These are phyloP conservation scores for Naganishia onofrii DNA, from an alignment of 768 basidiomycete species.

Conservation along the genomic window DNA sequence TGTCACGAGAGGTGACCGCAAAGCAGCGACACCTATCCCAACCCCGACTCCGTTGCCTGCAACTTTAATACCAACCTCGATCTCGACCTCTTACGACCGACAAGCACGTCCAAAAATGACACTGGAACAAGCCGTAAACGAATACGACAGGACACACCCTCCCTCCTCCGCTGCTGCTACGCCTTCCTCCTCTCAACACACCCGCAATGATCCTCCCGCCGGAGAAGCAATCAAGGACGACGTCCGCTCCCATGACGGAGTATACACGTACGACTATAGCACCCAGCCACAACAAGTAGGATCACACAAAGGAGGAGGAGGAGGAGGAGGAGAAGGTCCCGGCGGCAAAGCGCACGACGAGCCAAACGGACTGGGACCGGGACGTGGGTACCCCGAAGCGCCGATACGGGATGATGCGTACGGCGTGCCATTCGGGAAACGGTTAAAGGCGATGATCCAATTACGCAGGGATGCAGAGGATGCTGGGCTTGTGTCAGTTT, in stretches of 20 bases:
- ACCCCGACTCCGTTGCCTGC: too few relatives aligned
- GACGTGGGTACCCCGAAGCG: neutral
- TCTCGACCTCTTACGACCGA: neutral
- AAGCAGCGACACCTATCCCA: too few relatives aligned
- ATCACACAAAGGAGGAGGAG: too few relatives aligned
- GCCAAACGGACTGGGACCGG: too few relatives aligned
- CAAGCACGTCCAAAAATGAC: constrained; percentile 6
- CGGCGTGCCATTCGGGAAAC: constrained; percentile 22
- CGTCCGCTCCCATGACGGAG: constrained; percentile 9
- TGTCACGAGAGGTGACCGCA: too few relatives aligned
- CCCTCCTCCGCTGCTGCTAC: too few relatives aligned
- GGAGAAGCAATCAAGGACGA: neutral
- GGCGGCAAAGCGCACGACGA: neutral
- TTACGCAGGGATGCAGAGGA: constrained; percentile 6
- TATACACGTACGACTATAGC: constrained; percentile 30
- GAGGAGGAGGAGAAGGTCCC: too few relatives aligned
- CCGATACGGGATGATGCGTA: constrained; percentile 19
- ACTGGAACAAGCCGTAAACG: neutral
- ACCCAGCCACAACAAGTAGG: neutral
- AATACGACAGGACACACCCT: constrained; percentile 5
- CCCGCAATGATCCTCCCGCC: neutral
- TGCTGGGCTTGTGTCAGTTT: neutral
- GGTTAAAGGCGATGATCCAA: constrained; percentile 21
- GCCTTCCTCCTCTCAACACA: neutral
- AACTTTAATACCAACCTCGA: too few relatives aligned